Base-by-base conservation (phyloP, 331 rosid species). In the Prunus yedoensis region DNA sequence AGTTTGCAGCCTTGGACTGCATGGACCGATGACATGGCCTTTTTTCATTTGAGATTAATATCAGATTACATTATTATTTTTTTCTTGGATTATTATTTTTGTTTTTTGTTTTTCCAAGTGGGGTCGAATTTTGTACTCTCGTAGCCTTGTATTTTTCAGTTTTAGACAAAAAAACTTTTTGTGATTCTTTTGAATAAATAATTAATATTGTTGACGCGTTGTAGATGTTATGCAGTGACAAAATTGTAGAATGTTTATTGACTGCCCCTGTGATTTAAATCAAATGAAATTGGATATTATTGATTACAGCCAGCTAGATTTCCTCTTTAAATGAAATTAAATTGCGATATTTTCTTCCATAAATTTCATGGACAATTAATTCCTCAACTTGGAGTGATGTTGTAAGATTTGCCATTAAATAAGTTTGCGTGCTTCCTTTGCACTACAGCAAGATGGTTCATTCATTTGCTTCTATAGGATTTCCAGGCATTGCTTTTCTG, bases 101-200 rank as follows among this genome's bases (percentile, higher is more conserved):
- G 1, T 1, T 15, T 15, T 21, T 43, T 35, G 30, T 14, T 14
- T 20, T 41, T n/a, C 9, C 14, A 27, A 10, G 74, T 69, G 79
- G 80, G 71, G 80, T 68, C 82, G 17, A 30, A 20, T 52, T 73
- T 18, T 11, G 45, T 52, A 23, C 20, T 27, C 54, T 53, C 4
- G 25, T 54, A 70, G 20, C 67, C 43, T 75, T 80, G 80, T 80
- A 75, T 75, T 30, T 81, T 64, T 76, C 77, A 71, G 70, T 70
- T 75, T 57, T 66, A n/a, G 77, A 62, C 77, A 70, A 70, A 27
- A 50, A 3, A 38, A 38, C 43, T 30, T 76, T 54, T 6, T 11
- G 49, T 13, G 62, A 65, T 77, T 35, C 35, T 56, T 32, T 30
- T 67, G 59, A 28, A 15, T 25, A 62, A 13, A 28, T 56, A 28